Evolutionary conservation across 2,329 filamentous ascomycete genomes (phyloP).

Genomic region (Coniochaeta sp.): DNA sequence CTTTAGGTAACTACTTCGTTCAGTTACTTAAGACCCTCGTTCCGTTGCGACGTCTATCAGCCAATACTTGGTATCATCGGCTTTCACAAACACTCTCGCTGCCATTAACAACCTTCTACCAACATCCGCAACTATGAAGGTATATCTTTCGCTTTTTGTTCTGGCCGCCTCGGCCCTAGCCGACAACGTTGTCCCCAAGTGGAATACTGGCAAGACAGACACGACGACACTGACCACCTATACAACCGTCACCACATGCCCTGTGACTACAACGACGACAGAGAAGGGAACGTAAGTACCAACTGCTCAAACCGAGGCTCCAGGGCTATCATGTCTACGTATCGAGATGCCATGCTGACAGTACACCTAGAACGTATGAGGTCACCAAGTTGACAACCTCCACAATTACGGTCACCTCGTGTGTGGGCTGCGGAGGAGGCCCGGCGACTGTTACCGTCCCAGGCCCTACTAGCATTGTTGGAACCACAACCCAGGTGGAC

Average conservation of each 20-base stretch:
- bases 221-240: slow-evolving; percentile 23
- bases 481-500: slow-evolving; percentile 22
- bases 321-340: background rate
- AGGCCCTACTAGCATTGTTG: slow-evolving; percentile 21
- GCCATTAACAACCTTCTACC: slow-evolving; percentile 7
- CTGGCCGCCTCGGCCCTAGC: slow-evolving; percentile 20
- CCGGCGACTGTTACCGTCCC: slow-evolving; percentile 26
- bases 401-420: slow-evolving; percentile 32
- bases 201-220: slow-evolving; percentile 4
- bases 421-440: slow-evolving; percentile 25
- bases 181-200: slow-evolving; percentile 12
- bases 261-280: slow-evolving; percentile 34
- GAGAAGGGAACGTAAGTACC: slow-evolving; percentile 29
- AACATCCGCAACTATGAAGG: slow-evolving; percentile 20
- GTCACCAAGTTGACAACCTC: slow-evolving; percentile 35
- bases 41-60: slow-evolving; percentile 1
- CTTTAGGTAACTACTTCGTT: slow-evolving; percentile 18
- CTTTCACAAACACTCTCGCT: background rate
- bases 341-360: slow-evolving; percentile 7
- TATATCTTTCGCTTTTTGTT: slow-evolving; percentile 20
- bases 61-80: slow-evolving; percentile 2
- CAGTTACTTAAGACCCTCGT: slow-evolving; percentile 19
- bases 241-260: slow-evolving; percentile 36
- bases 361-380: slow-evolving; percentile 28
- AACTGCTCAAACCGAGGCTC: background rate